Conservation (phyloP, 176 grass and related monocot genomes). For the Melocanna baccifera region DNA sequence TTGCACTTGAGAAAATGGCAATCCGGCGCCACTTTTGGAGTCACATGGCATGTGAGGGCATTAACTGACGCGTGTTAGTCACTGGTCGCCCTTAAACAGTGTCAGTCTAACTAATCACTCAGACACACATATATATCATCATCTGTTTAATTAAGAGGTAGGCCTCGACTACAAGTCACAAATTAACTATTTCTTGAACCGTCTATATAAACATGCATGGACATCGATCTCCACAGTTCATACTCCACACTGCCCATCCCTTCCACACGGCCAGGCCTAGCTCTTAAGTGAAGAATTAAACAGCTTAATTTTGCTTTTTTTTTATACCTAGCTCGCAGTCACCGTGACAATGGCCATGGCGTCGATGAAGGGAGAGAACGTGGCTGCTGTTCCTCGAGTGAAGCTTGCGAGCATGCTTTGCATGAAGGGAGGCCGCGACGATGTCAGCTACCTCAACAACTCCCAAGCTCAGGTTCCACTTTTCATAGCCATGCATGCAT, state of each 20-base stretch:
- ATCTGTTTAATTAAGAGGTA: not conserved
- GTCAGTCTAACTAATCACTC: too few relatives aligned
- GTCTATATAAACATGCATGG: not conserved
- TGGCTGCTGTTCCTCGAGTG: not conserved
- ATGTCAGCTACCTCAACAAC: conserved; percentile 38
- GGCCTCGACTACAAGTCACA: not conserved
- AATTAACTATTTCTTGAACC: not conserved
- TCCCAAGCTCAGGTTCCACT: conserved; percentile 31
- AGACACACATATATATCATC: too few relatives aligned
- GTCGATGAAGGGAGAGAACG: not conserved
- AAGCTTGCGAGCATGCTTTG: conserved; percentile 23
- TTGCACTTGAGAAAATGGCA: not conserved
- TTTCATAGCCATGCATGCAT: too few relatives aligned
- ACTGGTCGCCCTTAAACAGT: not conserved
- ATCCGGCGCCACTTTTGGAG: not conserved
- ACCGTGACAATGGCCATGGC: not conserved
- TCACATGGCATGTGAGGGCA: not conserved
- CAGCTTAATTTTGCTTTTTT: not conserved
- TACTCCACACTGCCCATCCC: not conserved
- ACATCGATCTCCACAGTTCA: not conserved
- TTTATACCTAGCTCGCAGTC: not conserved
- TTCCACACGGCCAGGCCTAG: too few relatives aligned
- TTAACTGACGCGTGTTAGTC: not conserved
- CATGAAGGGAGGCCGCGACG: conserved; percentile 35
- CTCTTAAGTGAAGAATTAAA: not conserved